Evolutionary conservation across 1,284 basidiomycete genomes (phyloP).

Genomic region (Cystobasidium pallidum): DNA sequence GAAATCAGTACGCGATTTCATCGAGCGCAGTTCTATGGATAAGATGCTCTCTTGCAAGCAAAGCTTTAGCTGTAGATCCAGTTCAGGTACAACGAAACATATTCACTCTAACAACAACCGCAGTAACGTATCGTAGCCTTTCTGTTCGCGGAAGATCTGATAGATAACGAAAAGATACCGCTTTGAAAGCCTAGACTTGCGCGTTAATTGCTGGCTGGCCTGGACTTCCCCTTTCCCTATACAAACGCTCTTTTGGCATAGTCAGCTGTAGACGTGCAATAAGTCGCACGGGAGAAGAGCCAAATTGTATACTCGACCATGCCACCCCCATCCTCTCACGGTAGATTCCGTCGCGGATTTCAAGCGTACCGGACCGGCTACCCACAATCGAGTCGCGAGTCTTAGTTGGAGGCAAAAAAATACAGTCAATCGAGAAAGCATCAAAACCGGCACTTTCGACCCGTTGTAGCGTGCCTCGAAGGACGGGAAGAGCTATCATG

Average conservation of each 20-base stretch:
- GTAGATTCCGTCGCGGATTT: background rate
- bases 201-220: background rate
- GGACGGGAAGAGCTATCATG: background rate
- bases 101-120: no score
- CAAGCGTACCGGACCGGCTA: background rate
- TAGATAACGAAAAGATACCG: no score
- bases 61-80: no score
- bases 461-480: background rate
- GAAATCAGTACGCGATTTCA: background rate
- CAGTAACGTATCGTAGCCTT: no score
- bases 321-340: background rate
- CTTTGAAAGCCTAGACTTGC: background rate
- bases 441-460: background rate
- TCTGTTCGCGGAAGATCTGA: no score
- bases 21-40: background rate
- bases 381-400: no score
- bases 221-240: background rate
- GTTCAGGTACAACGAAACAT: no score
- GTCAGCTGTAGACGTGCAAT: no score
- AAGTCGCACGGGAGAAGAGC: no score
- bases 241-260: background rate
- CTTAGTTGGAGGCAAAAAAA: no score
- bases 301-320: no score
- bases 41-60: background rate
- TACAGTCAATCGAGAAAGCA: background rate